Base-by-base conservation (phyloP, 163 green algal species). In the Chlamydomonas reinhardtii region DNA sequence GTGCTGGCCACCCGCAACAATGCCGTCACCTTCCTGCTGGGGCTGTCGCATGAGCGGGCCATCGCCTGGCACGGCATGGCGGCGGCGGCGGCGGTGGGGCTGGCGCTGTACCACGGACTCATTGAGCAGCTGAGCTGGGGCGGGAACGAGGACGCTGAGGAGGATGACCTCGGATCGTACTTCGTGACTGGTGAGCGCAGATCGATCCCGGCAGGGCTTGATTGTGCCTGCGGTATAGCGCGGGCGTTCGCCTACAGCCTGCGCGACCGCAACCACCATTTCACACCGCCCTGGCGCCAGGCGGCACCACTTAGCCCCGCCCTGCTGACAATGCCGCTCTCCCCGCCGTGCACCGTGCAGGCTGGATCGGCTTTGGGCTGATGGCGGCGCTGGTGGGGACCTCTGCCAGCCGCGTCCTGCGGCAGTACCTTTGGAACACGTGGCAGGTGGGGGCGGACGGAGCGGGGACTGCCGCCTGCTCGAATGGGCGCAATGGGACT, bases 1-100 rank as follows among this genome's bases (percentile, higher is more conserved):
- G 24, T 52, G 34, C 69, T 74, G 34, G 31, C 69, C 34, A 74
- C 27, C 29, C 69, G 69, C 34, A 74, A 74, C 69, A 74, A 29
- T 34, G 32, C 43, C 29, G 24, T 54, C 15, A 74, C 69, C 2
- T 74, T 74, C 34, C 69, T 74, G 69, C 34, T 74, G 34, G 69
- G 69, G 24, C 69, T 74, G 34, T 74, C 69, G 69, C 69, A 74
- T 20, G 69, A 74, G 69, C 69, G 69, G 20, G 69, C 69, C n/a
- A 52, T 74, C 32, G 15, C 14, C 9, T 74, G 69, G 69, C 69
- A 74, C 69, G 69, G 19, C 15, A 14, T 52, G 29, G 22, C 24
- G 5, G 69, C 69, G 20, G 24, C 24, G 20, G 14, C 27, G 20
- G 69, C 34, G 24, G 31, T 17, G 19, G 69, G 14, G 12, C 32